Base-by-base conservation (phyloP, 1,139 yeast species). In the Saccharomyces pastorianus region DNA sequence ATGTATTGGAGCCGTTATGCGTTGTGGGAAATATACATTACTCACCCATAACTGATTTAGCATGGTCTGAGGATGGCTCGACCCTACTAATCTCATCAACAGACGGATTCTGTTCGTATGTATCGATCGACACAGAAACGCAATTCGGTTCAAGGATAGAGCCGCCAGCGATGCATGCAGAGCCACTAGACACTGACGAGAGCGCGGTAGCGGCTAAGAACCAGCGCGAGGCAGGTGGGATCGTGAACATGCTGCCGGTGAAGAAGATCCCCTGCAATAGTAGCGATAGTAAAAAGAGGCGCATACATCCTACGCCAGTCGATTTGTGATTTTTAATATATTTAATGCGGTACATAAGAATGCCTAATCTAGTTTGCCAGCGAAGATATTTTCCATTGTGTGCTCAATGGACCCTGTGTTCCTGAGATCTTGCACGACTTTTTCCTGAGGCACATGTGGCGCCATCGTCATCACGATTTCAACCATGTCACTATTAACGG, bases 31-130 rank as follows among this genome's bases (percentile, higher is more conserved):
- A 89, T 63, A 74, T 93, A 53, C 99, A 93, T 68, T 90, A 90
- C 66, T 85, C 95, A 2, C 82, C 95, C 0, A 79, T 93, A 44
- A 91, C 99, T 0, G 99, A 93, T 66, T 67, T 91, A 52, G 73
- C 85, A 9, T 95, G 99, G 99, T 79, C 87, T 46, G 71, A 73
- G 2, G 89, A 87, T 67, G 99, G 98, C 0, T 71, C 72, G n/a
- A 73, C 80, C 17, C 71, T 93, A 28, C 74, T 91, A 59, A 78
- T 86, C 32, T 82, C 96, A n/a, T 88, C 97, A 0, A 86, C 96
- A 0, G 99, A 95, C 69, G 99, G 99, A 25, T 91, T 89, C 53
- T 88, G 97, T 63, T 86, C 96, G 0, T 77, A 78, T 46, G 70
- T 89, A 2, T 70, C 73, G 5, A 81, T 88, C 55, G 78, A 77